Evolutionary conservation across 495 filamentous ascomycete species (phyloP).

Genomic region (Pyronema omphalodes): DNA sequence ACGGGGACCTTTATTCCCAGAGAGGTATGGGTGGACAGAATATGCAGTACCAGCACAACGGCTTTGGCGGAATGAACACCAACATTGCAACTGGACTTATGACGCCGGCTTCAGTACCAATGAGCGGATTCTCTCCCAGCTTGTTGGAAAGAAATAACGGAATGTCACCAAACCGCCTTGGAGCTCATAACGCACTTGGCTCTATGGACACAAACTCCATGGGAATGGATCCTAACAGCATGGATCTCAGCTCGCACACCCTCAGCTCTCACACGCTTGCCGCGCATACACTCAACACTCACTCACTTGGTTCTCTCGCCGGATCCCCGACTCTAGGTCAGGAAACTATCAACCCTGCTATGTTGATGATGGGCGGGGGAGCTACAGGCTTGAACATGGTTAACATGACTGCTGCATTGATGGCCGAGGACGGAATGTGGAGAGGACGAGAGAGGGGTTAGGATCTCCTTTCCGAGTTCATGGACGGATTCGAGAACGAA

Average conservation of each 20-base stretch:
- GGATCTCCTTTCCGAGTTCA: no score
- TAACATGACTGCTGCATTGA: background rate
- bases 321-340: background rate
- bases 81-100: no score
- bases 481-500: no score
- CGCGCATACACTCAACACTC: background rate
- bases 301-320: background rate
- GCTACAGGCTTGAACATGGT: conserved; percentile 1
- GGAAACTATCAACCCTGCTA: background rate
- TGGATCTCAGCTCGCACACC: background rate
- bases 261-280: background rate
- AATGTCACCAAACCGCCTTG: background rate
- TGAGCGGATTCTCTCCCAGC: background rate
- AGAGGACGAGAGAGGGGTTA: no score
- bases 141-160: background rate
- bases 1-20: conserved; percentile 2
- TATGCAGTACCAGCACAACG: no score
- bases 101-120: background rate
- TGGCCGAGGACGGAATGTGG: background rate
- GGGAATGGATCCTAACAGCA: background rate
- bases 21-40: no score
- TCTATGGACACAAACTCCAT: background rate
- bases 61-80: no score
- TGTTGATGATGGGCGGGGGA: background rate
- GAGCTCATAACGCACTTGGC: background rate